phyloP scores from a whole-genome alignment of 1,139 yeast species.

The Blastobotrys serpentis region DNA sequence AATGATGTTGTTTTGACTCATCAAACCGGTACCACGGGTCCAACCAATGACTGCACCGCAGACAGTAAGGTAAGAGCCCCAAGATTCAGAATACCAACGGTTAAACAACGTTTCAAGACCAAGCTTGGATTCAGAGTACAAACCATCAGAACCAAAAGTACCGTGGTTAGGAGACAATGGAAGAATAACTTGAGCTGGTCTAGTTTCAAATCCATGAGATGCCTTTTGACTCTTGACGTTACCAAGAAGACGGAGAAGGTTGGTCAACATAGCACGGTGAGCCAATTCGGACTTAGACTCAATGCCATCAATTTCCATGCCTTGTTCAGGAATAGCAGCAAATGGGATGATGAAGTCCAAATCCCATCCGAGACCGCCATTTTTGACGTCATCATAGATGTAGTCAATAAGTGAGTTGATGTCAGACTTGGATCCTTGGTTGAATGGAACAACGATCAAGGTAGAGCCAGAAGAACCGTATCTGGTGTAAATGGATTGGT shows the following conservation, averaged over 20 bases:
- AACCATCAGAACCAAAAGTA: constrained; percentile 96
- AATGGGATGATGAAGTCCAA: constrained; percentile 94
- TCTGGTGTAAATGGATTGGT: constrained; percentile 89
- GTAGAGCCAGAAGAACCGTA: constrained; percentile 91
- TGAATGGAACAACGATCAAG: constrained; percentile 94
- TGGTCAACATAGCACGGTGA: constrained; percentile 97
- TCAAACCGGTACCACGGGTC: constrained; percentile 99
- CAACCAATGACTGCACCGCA: constrained; percentile 99
- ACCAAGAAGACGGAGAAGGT: constrained; percentile 88
- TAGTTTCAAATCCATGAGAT: constrained; percentile 72
- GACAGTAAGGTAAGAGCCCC: constrained; percentile 90
- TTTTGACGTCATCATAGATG: constrained; percentile 77
- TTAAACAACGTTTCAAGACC: constrained; percentile 93
- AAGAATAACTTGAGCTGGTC: constrained; percentile 96
- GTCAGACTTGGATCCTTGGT: constrained; percentile 95
- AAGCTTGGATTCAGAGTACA: constrained; percentile 95
- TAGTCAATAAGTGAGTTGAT: constrained; percentile 80
- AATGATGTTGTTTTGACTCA: constrained; percentile 94
- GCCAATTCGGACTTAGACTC: constrained; percentile 97
- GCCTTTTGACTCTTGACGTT: constrained; percentile 81
- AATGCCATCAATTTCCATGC: constrained; percentile 88
- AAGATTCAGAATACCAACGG: constrained; percentile 98
- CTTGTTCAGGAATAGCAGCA: constrained; percentile 98
- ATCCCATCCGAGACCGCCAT: constrained; percentile 97
- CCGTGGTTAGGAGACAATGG: constrained; percentile 99